These are phyloP conservation scores for Gossypium turneri DNA, from an alignment of 345 rosid species.

Conservation along the genomic window DNA sequence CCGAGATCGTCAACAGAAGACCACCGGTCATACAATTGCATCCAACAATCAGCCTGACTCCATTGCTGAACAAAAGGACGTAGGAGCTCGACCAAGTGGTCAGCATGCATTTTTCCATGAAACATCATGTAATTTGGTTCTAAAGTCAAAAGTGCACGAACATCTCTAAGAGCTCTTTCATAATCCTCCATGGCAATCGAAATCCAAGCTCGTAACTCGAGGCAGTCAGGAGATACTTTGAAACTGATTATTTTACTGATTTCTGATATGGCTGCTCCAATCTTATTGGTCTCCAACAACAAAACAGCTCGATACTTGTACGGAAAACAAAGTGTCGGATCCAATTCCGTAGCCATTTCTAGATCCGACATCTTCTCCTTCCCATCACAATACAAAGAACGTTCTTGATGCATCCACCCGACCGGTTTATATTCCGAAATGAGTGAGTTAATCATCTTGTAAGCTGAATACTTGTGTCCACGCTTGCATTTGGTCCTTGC, in stretches of 20 bases:
- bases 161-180: conserved; percentile 74
- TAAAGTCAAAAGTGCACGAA: conserved; percentile 74
- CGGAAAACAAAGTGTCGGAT: conserved; percentile 86
- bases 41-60: conserved; percentile 94
- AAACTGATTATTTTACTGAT: conserved; percentile 76
- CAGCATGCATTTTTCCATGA: conserved; percentile 60
- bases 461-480: conserved; percentile 84
- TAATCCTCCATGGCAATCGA: conserved; percentile 69
- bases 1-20: conserved; percentile 94
- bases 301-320: conserved; percentile 76
- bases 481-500: conserved; percentile 88
- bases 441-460: conserved; percentile 69
- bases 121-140: conserved; percentile 81
- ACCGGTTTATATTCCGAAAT: conserved; percentile 52
- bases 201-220: conserved; percentile 92
- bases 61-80: conserved; percentile 68
- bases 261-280: conserved; percentile 69
- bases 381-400: conserved; percentile 75
- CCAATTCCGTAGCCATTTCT: conserved; percentile 62
- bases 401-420: conserved; percentile 93
- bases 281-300: conserved; percentile 63
- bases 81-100: conserved; percentile 68
- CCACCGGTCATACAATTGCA: conserved; percentile 93
- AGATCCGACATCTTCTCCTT: conserved; percentile 71
- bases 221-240: conserved; percentile 74